Percentiles rank a stretch among this genome's conserved stretches.
Evolutionary conservation across 352 stramenopile genomes (phyloP).

Genomic region (Globisporangium nodosum): DNA sequence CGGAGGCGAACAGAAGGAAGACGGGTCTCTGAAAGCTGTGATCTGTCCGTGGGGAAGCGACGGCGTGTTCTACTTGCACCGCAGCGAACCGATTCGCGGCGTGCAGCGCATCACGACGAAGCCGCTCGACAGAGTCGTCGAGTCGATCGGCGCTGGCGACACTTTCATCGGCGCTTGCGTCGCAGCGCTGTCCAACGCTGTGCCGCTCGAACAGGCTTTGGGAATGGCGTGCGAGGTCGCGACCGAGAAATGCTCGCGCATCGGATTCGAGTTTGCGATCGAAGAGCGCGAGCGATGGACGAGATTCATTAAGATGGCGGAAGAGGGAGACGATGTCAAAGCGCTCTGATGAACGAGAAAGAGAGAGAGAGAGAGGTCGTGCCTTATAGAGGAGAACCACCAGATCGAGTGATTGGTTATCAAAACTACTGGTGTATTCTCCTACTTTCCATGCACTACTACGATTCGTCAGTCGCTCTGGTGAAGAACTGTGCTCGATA

Average conservation of each 20-base stretch:
- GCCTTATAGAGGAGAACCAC: too few species aligned
- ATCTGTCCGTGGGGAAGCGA: constrained; percentile 64
- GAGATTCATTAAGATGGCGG: neutral
- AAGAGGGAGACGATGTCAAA: neutral
- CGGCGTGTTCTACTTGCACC: constrained; percentile 52
- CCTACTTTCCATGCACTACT: neutral
- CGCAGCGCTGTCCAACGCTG: constrained; percentile 28
- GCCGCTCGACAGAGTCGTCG: constrained; percentile 31
- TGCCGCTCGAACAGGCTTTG: constrained; percentile 29
- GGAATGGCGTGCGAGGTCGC: constrained; percentile 44
- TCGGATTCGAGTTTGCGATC: constrained; percentile 35
- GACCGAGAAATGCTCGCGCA: constrained; percentile 51
- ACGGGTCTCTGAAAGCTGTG: constrained; percentile 23
- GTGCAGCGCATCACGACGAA: constrained; percentile 31
- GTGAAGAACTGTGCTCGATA: too few species aligned
- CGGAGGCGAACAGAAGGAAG: too few species aligned
- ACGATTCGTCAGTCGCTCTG: neutral
- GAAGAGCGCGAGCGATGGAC: constrained; percentile 18
- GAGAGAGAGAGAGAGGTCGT: too few species aligned
- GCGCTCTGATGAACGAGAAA: neutral
- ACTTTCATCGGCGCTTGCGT: constrained; percentile 65
- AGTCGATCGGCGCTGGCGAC: constrained; percentile 73
- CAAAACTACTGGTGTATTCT: too few species aligned
- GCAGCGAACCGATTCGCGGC: constrained; percentile 1
- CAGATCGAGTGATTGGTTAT: neutral